Conservation (phyloP, 768 basidiomycete species). For the Lactarius hengduanensis region DNA sequence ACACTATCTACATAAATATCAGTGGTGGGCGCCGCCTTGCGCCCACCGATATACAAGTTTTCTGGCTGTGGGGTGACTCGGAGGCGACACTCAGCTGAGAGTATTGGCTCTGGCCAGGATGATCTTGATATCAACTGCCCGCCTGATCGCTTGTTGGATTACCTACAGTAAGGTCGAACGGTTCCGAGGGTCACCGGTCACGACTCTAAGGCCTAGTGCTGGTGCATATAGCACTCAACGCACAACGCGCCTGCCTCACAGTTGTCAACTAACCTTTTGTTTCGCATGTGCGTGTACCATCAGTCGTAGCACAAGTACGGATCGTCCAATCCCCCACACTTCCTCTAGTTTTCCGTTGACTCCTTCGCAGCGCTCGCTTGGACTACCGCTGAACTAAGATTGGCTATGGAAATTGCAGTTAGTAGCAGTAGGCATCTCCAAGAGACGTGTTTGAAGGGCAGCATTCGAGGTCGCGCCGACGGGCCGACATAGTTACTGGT, state of each 20-base stretch:
- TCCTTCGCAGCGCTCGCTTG: conserved; percentile 43
- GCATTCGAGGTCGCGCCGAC: not conserved
- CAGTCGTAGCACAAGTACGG: not conserved
- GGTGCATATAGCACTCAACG: not conserved
- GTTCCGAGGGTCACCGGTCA: not conserved
- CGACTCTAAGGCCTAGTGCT: not conserved
- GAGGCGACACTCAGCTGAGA: no score
- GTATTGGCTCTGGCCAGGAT: no score
- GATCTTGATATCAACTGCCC: no score
- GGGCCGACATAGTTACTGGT: not conserved
- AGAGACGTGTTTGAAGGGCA: not conserved
- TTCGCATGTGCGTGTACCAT: not conserved
- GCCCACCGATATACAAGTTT: not conserved
- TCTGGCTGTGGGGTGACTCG: no score
- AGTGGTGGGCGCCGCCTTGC: not conserved
- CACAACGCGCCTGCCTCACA: not conserved
- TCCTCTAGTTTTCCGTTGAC: conserved; percentile 70
- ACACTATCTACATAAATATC: not conserved
- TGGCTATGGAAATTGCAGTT: conserved; percentile 34
- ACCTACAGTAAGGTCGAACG: not conserved
- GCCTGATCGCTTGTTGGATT: no score
- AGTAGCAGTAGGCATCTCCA: not conserved
- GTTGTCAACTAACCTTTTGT: not conserved
- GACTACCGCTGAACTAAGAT: conserved; percentile 33
- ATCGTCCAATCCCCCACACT: conserved; percentile 45